Base-by-base conservation (phyloP, 1,284 basidiomycete genomes). In the Trametes versicolor region DNA sequence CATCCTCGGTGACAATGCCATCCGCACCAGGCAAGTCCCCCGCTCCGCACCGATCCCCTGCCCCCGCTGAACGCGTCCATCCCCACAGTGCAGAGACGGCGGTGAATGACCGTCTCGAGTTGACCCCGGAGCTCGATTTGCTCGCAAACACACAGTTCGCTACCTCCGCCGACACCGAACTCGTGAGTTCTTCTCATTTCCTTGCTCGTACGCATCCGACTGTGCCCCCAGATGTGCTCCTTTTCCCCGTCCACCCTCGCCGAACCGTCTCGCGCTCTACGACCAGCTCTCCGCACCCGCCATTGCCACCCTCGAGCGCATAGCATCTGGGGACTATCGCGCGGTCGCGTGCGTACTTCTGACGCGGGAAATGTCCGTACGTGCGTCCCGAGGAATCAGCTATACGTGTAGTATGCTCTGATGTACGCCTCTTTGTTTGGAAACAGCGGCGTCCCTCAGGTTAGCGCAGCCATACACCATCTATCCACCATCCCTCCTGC, bases 1-100 rank as follows among this genome's bases (percentile, higher is more conserved):
- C 25, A 90, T 94, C 8, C 81, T 92, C 50, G 91, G 91, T 9
- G 91, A 93, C 74, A 93, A 93, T 77, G 87, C 88, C 60, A 91
- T 93, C 56, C 87, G 91, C 21, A 80, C 88, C 72, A 90, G 82
- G 89, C 88, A 68, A 68, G 85, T 82, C n/a, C 25, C 48, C 59
- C 56, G 12, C 9, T 49, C 25, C 19, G 17, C 55, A 65, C 62
- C 65, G 58, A 60, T 58, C 48, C 19, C 27, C 60, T 17, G 3
- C 29, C 29, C 29, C 29, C 37, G 52, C 21, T 34, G 36, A 39
- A 17, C 53, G 17, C 61, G 65, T 27, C 70, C 50, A 8, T n/a
- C 29, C 8, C 29, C 66, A 52, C 60, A 93, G 91, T 77, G 91
- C 91, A 62, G 92, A 93, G 73, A 87, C 87, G 63, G 89, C 88